Percentiles rank a stretch among this genome's conserved stretches.
Conservation (phyloP, 192 early-diverging fungal genomes). For the Dissophora ornata region DNA sequence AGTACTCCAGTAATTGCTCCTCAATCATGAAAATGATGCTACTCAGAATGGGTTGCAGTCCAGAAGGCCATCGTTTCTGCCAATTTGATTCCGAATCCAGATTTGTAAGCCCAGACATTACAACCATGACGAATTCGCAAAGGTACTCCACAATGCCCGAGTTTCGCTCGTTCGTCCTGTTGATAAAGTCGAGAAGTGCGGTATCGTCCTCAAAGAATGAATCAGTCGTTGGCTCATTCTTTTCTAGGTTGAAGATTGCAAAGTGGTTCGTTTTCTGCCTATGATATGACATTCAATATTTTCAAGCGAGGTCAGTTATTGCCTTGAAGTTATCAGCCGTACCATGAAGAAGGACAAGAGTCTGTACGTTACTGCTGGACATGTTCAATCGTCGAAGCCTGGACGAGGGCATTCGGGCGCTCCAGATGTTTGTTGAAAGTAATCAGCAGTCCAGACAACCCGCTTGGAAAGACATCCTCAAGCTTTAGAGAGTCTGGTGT, state of each 20-base stretch:
- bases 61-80: conserved; percentile 36
- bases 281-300: background rate
- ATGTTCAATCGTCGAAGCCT: conserved; percentile 39
- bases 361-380: conserved; percentile 36
- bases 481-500: background rate
- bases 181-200: conserved; percentile 20
- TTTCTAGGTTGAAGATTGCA: conserved; percentile 40
- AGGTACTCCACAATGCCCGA: conserved; percentile 42
- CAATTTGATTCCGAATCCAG: conserved; percentile 12
- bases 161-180: conserved; percentile 27
- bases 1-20: conserved; percentile 36
- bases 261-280: conserved; percentile 53
- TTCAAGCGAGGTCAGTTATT: background rate
- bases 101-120: conserved; percentile 7
- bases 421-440: conserved; percentile 51
- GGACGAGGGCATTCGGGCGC: conserved; percentile 35
- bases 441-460: conserved; percentile 15
- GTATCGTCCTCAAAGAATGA: conserved; percentile 11
- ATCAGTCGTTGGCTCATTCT: conserved; percentile 1
- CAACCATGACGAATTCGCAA: conserved; percentile 19
- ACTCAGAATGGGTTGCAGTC: conserved; percentile 1
- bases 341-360: background rate
- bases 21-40: conserved; percentile 13
- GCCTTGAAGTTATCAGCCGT: no score
- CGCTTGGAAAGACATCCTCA: conserved; percentile 32